Evolutionary conservation across 768 basidiomycete species (phyloP), one percentile per base, ranked within the genome.

Genomic region (Mycena alexandri): DNA sequence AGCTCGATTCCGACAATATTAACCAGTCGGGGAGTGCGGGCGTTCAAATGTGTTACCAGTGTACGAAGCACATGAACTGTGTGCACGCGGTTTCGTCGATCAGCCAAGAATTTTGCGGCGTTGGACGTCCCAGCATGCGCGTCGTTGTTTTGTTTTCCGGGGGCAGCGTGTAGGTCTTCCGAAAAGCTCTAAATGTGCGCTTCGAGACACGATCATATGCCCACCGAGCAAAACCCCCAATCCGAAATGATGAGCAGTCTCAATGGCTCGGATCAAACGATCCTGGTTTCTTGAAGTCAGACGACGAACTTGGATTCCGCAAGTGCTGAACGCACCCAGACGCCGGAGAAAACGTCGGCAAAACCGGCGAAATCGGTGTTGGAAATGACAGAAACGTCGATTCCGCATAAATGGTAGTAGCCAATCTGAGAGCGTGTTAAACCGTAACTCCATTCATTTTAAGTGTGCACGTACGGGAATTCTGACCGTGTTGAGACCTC

Each of bases 201-300:
- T 48, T 42, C 34, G 25, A 53, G 17, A 52, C 44, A 3, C 21
- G 41, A 22, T 61, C 16, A 42, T 48, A 53, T 43, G 61, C 51
- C 38, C 55, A 90, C 90, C 91, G 52, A 95, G 80, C 19, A 94
- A 79, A 19, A 95, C 91, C 3, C 93, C 92, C n/a, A 95, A 82
- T 19, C 87, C 86, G 71, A 85, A 79, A 11, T 71, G 73, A 36
- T 82, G 79, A 0, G 93, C 93, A 10, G 77, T 85, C 63, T 84
- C 80, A 29, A 94, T 87, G 5, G 90, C 90, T 14, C 78, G 77
- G 19, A 83, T 80, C 61, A 94, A 86, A 58, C 89, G 82, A 10
- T 69, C 60, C 66, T 62, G 14, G 9, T 25, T 36, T 3, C 38
- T 38, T 10, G 9, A 55, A 51, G 46, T 56, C 55, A 66, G 52